Conservation (phyloP, 306 rosid species). For the Inga leiocalycina region DNA sequence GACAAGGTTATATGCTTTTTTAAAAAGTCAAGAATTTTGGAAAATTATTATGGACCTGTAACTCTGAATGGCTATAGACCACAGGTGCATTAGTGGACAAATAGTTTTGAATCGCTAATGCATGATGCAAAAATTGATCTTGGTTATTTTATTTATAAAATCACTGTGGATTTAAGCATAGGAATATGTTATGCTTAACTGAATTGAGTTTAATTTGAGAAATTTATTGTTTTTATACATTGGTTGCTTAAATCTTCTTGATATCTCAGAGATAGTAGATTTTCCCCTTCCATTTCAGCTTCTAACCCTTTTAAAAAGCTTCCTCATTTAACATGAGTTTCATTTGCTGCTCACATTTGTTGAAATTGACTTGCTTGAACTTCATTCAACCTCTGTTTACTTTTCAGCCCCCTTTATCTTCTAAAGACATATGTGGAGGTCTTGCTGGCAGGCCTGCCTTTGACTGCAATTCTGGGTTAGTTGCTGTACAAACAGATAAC, state of each 20-base stretch:
- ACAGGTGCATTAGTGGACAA: background rate
- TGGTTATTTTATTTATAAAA: background rate
- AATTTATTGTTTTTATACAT: background rate
- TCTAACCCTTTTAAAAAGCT: background rate
- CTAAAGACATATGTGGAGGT: slow-evolving; percentile 54
- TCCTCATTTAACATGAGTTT: background rate
- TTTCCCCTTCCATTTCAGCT: background rate
- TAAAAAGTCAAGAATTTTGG: background rate
- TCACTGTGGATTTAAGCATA: background rate
- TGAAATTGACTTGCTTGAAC: slow-evolving; percentile 16
- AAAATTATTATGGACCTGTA: background rate
- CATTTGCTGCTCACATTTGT: slow-evolving; percentile 11
- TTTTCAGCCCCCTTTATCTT: slow-evolving; percentile 69
- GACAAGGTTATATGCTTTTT: background rate
- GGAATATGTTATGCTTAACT: background rate
- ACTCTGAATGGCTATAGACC: background rate
- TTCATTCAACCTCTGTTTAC: slow-evolving; percentile 21
- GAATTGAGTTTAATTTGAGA: background rate
- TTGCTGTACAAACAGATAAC: slow-evolving; percentile 79
- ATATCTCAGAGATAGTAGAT: background rate
- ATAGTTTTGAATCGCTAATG: background rate
- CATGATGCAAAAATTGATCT: background rate
- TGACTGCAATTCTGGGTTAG: slow-evolving; percentile 68
- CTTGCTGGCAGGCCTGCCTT: slow-evolving; percentile 62
- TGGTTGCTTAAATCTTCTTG: background rate